Conservation (phyloP, 495 filamentous ascomycete genomes). For the Haplographium delicatum region DNA sequence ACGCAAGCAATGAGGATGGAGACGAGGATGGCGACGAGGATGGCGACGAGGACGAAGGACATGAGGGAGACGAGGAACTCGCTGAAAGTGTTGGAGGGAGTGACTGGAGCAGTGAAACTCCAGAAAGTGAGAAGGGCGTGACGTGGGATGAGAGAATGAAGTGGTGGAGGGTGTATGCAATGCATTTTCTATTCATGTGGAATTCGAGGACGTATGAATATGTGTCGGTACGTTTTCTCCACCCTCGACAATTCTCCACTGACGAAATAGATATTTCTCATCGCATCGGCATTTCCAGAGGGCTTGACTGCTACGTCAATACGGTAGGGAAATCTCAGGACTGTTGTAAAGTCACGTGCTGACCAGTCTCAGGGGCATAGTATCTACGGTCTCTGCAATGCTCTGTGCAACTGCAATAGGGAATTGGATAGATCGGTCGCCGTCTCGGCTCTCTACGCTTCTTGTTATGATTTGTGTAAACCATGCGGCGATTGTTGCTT, state of each 20-base stretch:
- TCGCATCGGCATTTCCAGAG: slow-evolving; percentile 50
- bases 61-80: not conserved
- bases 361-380: slow-evolving; percentile 12
- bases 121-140: not conserved
- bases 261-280: slow-evolving; percentile 41
- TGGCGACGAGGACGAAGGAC: too few relatives aligned
- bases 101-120: not conserved
- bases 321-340: slow-evolving; percentile 22
- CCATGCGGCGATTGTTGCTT: slow-evolving; percentile 40
- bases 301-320: slow-evolving; percentile 42
- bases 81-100: not conserved
- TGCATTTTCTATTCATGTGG: slow-evolving; percentile 34
- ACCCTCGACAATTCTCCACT: not conserved
- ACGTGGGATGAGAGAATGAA: slow-evolving; percentile 12
- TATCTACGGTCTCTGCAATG: slow-evolving; percentile 17
- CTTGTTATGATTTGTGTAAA: slow-evolving; percentile 35
- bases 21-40: not conserved
- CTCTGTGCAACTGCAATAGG: slow-evolving; percentile 31
- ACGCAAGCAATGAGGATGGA: not conserved
- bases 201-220: slow-evolving; percentile 36
- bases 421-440: slow-evolving; percentile 41
- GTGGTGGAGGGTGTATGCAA: slow-evolving; percentile 44
- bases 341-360: slow-evolving; percentile 6
- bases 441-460: slow-evolving; percentile 31
- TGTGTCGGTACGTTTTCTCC: slow-evolving; percentile 28